Conservation (phyloP, 225 moss, liverwort and hornwort species). For the Neckera pumila region DNA sequence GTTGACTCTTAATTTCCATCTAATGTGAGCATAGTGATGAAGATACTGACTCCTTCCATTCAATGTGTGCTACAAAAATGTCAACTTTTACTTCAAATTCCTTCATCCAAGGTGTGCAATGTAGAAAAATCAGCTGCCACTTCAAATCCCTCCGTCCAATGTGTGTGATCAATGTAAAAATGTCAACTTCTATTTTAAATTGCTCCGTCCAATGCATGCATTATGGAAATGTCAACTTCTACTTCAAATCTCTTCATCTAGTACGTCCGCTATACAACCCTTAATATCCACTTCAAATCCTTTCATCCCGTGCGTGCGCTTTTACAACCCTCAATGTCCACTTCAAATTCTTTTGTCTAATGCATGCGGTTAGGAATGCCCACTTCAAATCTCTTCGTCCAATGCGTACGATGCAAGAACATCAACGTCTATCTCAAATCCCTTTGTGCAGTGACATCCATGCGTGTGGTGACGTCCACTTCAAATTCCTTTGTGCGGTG, state of each 20-base stretch:
- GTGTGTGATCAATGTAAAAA: accelerated
- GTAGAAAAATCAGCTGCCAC: too few species aligned
- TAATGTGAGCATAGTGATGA: accelerated
- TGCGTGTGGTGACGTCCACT: too few species aligned
- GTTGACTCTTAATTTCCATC: too few species aligned
- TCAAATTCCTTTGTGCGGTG: too few species aligned
- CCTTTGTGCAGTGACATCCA: too few species aligned
- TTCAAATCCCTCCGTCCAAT: neutral
- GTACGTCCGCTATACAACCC: accelerated
- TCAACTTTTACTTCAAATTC: neutral
- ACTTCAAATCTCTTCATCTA: accelerated
- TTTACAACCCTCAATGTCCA: too few species aligned
- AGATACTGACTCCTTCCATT: neutral
- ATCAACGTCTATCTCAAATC: neutral
- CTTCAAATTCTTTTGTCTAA: too few species aligned
- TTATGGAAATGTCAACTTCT: accelerated
- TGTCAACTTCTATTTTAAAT: neutral
- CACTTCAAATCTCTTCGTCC: too few species aligned
- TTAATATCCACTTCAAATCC: neutral
- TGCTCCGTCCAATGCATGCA: accelerated
- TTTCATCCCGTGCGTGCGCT: accelerated
- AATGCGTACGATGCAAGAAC: accelerated
- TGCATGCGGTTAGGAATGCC: too few species aligned
- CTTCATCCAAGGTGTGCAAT: accelerated
- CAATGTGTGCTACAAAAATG: neutral